phyloP scores from a whole-genome alignment of 108 stramenopile genomes.

The Pseudonitzschia multiseries region DNA sequence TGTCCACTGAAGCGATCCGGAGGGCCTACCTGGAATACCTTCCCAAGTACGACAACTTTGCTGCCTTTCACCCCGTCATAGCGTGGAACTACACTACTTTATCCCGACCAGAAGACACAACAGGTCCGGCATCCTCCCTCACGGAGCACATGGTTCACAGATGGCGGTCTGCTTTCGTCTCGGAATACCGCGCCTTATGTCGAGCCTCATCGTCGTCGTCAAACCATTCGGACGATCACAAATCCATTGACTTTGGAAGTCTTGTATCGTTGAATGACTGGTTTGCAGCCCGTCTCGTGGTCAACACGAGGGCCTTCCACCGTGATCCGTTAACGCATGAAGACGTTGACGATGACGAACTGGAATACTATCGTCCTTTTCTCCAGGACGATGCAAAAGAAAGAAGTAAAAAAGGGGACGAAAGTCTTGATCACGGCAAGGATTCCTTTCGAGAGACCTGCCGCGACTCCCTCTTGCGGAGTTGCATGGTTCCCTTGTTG shows the following conservation, averaged over 20 bases:
- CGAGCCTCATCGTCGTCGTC: not conserved
- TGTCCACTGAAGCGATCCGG: not conserved
- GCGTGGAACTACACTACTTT: not conserved
- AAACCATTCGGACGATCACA: not conserved
- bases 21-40: constrained; percentile 20
- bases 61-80: constrained; percentile 10
- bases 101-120: not conserved
- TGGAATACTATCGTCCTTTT: not conserved
- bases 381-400: not conserved
- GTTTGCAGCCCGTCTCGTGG: not conserved
- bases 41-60: constrained; percentile 13
- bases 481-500: constrained; percentile 19
- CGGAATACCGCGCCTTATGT: constrained; percentile 21
- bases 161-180: not conserved
- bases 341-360: not conserved
- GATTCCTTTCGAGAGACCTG: not conserved
- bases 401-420: not conserved
- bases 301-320: not conserved
- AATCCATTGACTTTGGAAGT: not conserved
- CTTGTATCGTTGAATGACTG: not conserved
- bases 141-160: not conserved
- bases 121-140: not conserved
- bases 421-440: too few species aligned
- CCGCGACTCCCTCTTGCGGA: not conserved
- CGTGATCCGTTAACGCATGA: not conserved